phyloP scores from a whole-genome alignment of 2,329 filamentous ascomycete species.

The Fusarium zealandicum region DNA sequence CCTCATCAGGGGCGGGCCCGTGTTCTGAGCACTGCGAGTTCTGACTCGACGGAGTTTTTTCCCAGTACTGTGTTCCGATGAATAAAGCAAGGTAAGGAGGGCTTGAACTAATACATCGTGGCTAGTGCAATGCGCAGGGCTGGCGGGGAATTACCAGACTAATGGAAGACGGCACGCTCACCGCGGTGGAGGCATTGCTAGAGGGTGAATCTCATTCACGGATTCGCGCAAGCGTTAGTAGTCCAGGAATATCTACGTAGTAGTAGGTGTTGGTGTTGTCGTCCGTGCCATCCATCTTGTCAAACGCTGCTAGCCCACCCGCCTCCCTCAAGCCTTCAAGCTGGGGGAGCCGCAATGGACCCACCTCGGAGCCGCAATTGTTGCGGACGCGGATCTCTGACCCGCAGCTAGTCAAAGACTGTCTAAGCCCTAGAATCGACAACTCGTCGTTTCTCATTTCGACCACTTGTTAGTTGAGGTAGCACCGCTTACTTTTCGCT shows the following conservation, averaged over 20 bases:
- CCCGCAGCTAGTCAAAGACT: constrained; percentile 36
- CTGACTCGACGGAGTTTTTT: constrained; percentile 19
- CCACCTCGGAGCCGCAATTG: constrained; percentile 43
- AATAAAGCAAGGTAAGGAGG: constrained; percentile 11
- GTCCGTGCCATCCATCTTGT: constrained; percentile 10
- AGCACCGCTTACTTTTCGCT: constrained; percentile 3
- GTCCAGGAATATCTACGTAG: too few species aligned
- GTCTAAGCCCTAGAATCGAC: constrained; percentile 28
- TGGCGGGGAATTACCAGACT: neutral
- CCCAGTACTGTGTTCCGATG: constrained; percentile 12
- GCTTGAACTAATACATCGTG: too few species aligned
- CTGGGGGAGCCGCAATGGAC: constrained; percentile 40
- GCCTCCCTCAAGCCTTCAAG: constrained; percentile 2
- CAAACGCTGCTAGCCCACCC: constrained; percentile 21
- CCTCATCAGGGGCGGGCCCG: neutral
- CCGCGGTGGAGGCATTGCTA: constrained; percentile 20
- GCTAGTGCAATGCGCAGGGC: constrained; percentile 11
- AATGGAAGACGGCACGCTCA: constrained; percentile 21
- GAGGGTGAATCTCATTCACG: constrained; percentile 8
- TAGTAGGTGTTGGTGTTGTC: constrained; percentile 6
- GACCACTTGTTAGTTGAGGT: constrained; percentile 10
- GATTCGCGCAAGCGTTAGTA: constrained; percentile 6
- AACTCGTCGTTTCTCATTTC: constrained; percentile 27
- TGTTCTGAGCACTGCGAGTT: constrained; percentile 1
- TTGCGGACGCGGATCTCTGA: constrained; percentile 40